Conservation (phyloP, 2,329 filamentous ascomycete species). For the Corynespora cassiicola region DNA sequence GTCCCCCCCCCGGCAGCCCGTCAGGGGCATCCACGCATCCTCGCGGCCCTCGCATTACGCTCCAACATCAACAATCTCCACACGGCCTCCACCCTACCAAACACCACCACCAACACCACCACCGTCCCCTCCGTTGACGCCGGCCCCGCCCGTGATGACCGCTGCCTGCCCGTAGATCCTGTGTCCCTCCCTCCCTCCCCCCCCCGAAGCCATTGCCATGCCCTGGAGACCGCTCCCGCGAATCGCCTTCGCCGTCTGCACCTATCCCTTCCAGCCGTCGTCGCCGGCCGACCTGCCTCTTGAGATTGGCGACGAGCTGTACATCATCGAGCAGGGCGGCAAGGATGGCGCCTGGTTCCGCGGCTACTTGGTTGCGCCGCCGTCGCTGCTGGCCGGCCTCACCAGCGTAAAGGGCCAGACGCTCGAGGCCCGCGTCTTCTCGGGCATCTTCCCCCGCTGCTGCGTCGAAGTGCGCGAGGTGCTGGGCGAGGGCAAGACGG, state of each 20-base stretch:
- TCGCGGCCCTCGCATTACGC: too few relatives aligned
- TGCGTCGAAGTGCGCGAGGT: conserved; percentile 96
- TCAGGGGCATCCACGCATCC: too few relatives aligned
- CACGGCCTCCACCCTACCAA: not conserved
- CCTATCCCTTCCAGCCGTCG: conserved; percentile 88
- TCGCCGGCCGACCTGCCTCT: conserved; percentile 90
- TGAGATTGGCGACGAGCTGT: conserved; percentile 97
- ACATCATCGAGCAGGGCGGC: conserved; percentile 96
- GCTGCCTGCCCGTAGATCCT: too few relatives aligned
- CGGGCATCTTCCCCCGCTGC: conserved; percentile 94
- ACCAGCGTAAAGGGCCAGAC: conserved; percentile 92
- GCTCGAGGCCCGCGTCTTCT: conserved; percentile 93
- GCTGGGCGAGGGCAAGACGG: conserved; percentile 66
- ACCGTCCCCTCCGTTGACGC: not conserved
- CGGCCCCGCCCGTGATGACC: too few relatives aligned
- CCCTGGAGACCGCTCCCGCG: conserved; percentile 91
- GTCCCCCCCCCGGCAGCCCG: too few relatives aligned
- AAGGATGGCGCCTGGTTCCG: conserved; percentile 87
- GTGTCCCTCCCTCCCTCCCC: not conserved
- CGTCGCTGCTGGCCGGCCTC: conserved; percentile 87
- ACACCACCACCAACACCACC: not conserved
- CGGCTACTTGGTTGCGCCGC: conserved; percentile 93
- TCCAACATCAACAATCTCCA: too few relatives aligned
- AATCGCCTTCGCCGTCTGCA: conserved; percentile 97
- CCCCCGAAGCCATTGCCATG: too few relatives aligned